Base-by-base conservation (phyloP, 306 rosid genomes). In the Trifolium pratense region DNA sequence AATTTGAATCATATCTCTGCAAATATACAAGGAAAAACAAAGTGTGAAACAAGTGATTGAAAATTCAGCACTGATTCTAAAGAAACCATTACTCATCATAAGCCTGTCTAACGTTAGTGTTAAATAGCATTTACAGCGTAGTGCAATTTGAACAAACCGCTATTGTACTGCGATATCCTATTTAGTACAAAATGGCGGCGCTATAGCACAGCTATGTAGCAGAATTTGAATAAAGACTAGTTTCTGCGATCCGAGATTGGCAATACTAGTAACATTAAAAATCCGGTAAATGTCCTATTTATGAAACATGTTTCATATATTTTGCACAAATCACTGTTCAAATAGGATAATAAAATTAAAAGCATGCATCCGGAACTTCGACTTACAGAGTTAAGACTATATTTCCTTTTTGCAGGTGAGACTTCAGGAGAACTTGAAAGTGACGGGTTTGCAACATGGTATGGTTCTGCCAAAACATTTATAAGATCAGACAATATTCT, bases 301-400 rank as follows among this genome's bases (percentile, higher is more conserved):
- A 37, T 8, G 42, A 37, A 6, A 0, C 8, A 37, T 7, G 11
- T 37, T 2, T 37, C 42, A 37, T 37, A 37, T 37, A 21, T 21
- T 21, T 21, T 21, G 1, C 25, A 21, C 25, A 21, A 21, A 21
- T 21, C 25, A 2, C 9, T 37, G 42, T 37, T 37, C 39, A 32
- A 59, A 57, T 16, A 56, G 16, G 53, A 45, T 59, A 43, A 65
- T 71, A 43, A 84, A 51, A 73, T 71, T 11, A 25, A 43, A 15
- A 48, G 40, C 18, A 17, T 75, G 61, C 49, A 70, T 16, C 78
- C 68, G 16, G 49, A 84, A 67, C 51, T 63, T 84, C 52, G 71
- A 85, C 98, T 90, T 87, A 93, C 98, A 26, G 86, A 70, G 81
- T 76, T 77, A 70, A 80, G 83, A 76, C 75, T 82, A 26, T 78